Conservation (phyloP, 1,284 basidiomycete genomes). For the Hymenochaete sp. region DNA sequence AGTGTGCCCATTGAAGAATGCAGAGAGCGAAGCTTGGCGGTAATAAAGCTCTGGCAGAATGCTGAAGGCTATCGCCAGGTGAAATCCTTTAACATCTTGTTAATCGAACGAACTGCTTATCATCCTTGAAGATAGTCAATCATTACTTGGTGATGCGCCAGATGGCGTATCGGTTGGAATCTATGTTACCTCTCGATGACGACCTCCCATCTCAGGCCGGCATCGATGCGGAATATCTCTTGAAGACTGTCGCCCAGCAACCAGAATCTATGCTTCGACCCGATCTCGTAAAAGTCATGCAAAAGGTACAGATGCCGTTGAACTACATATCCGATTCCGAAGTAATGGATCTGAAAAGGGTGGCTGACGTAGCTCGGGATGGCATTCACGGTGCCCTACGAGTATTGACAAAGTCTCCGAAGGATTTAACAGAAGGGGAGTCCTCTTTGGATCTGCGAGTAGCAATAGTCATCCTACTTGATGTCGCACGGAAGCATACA, state of each 20-base stretch:
- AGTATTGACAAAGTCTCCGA: constrained; percentile 43
- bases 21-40: constrained; percentile 50
- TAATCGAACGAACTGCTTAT: neutral
- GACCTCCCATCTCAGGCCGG: constrained; percentile 52
- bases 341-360: constrained; percentile 44
- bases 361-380: constrained; percentile 55
- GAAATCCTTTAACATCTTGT: constrained; percentile 8
- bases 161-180: constrained; percentile 52
- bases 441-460: constrained; percentile 52
- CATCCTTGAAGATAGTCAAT: constrained; percentile 48
- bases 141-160: constrained; percentile 56
- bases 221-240: constrained; percentile 57
- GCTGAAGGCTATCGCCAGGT: constrained; percentile 55
- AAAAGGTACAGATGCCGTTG: constrained; percentile 43
- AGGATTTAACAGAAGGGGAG: constrained; percentile 41
- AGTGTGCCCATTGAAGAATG: constrained; percentile 58
- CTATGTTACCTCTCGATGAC: constrained; percentile 45
- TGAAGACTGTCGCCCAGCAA: constrained; percentile 49
- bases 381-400: constrained; percentile 56
- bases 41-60: constrained; percentile 63
- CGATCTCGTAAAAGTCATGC: constrained; percentile 47
- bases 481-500: constrained; percentile 40
- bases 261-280: constrained; percentile 51
- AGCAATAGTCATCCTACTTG: constrained; percentile 46
- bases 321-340: constrained; percentile 55